Base-by-base conservation (phyloP, 805 yeast genomes). In the Saturnispora quitensis region DNA sequence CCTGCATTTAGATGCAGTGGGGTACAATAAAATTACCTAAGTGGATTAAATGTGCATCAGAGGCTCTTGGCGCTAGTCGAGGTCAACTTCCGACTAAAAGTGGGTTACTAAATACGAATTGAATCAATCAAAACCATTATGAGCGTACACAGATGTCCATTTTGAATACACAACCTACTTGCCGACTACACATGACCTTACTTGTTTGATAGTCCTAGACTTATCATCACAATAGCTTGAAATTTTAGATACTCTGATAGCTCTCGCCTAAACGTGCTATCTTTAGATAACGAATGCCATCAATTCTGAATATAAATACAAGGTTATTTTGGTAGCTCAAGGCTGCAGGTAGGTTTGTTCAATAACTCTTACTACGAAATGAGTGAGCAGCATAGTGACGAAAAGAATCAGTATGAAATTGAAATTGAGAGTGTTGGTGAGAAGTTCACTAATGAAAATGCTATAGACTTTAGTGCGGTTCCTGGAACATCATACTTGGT, bases 401-500 rank as follows among this genome's bases (percentile, higher is more conserved):
- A 49, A n/a, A 49, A 49, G 12, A 9, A 5, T 4, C 40, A 34
- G 9, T 49, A 43, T 38, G 51, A 43, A 31, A 34, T 49, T 17
- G 18, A 43, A 2, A 27, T 43, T 43, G 51, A 43, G 4, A 44
- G 47, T 12, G 13, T 34, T 24, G 5, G 24, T 17, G 51, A 44
- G 18, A 28, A 45, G 9, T 5, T 47, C 6, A 17, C 31, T 5
- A 42, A 40, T 18, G 42, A 38, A 17, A 45, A 22, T 43, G 48
- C 25, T 3, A 53, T 69, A 49, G 66, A 68, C 56, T 65, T 60
- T 50, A 68, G 68, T 5, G 66, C 68, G 20, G 67, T 77, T 24
- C 82, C 82, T 5, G 83, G 83, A 9, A 76, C 80, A 8, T 64
- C 73, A 18, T 75, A 73, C 50, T 65, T 78, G 33, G 75, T 78